phyloP scores from a whole-genome alignment of 1,284 basidiomycete genomes.

The Heterobasidion occidentale region DNA sequence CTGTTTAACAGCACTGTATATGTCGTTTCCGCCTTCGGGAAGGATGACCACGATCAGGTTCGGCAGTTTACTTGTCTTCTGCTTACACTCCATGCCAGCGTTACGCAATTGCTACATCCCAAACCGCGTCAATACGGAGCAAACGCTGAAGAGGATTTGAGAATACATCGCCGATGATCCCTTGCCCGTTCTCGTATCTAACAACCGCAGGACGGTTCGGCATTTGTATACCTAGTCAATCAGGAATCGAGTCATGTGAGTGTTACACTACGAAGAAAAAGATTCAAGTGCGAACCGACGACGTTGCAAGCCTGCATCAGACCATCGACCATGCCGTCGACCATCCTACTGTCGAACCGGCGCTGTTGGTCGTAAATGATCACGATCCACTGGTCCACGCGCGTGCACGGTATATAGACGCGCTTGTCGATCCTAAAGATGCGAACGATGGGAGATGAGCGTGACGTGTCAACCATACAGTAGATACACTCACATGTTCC shows the following conservation, averaged over 20 bases:
- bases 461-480: constrained; percentile 20
- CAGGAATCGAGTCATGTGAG: no score
- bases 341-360: constrained; percentile 38
- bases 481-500: constrained; percentile 57
- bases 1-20: constrained; percentile 75
- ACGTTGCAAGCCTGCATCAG: constrained; percentile 37
- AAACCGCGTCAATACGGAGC: neutral
- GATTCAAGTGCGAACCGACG: constrained; percentile 34
- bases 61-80: constrained; percentile 34
- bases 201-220: constrained; percentile 32
- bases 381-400: constrained; percentile 49
- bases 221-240: constrained; percentile 42
- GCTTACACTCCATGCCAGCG: constrained; percentile 35
- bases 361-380: constrained; percentile 52
- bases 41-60: constrained; percentile 60
- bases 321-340: constrained; percentile 41
- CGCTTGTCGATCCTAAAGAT: neutral
- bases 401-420: constrained; percentile 19
- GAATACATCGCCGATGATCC: constrained; percentile 37
- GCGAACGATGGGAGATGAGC: neutral
- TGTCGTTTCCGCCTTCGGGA: constrained; percentile 67
- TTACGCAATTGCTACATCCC: constrained; percentile 35
- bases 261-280: no score
- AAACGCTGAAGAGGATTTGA: no score
- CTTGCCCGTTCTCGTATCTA: constrained; percentile 47